A percentile compares a stretch with the other conserved stretches of the same genome.
Conservation (phyloP, 1,284 basidiomycete genomes). For the Amylostereum chailletii region DNA sequence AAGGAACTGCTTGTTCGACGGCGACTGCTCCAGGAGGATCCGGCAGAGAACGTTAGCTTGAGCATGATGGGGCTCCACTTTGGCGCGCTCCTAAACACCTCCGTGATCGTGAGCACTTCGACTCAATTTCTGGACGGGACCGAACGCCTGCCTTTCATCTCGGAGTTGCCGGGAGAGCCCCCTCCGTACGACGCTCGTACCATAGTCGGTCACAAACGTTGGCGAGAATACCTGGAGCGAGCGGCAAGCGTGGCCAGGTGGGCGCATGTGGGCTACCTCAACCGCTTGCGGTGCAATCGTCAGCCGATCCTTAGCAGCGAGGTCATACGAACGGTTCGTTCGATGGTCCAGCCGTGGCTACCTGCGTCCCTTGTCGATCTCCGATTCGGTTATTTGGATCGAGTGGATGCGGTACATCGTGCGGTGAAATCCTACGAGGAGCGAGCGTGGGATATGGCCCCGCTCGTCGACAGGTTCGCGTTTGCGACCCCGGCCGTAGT, state of each 20-base stretch:
- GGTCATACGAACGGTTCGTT: slow-evolving; percentile 36
- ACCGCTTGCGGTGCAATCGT: slow-evolving; percentile 62
- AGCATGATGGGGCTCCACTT: slow-evolving; percentile 63
- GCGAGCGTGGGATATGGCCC: slow-evolving; percentile 49
- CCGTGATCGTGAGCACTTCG: slow-evolving; percentile 44
- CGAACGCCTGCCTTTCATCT: slow-evolving; percentile 50
- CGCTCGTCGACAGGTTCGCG: slow-evolving; percentile 66
- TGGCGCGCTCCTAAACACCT: slow-evolving; percentile 40
- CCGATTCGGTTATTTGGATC: slow-evolving; percentile 32
- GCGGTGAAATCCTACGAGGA: slow-evolving; percentile 59
- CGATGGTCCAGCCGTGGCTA: slow-evolving; percentile 39
- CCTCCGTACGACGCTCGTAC: slow-evolving; percentile 71
- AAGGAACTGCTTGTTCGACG: slow-evolving; percentile 81
- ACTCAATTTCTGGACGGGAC: slow-evolving; percentile 64
- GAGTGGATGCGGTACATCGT: slow-evolving; percentile 29
- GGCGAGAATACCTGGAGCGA: slow-evolving; percentile 48
- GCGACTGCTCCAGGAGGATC: slow-evolving; percentile 44
- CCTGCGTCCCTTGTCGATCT: slow-evolving; percentile 44
- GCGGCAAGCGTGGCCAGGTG: slow-evolving; percentile 52
- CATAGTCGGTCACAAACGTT: slow-evolving; percentile 62
- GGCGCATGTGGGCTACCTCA: slow-evolving; percentile 68
- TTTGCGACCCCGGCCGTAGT: slow-evolving; percentile 81
- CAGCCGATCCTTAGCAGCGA: slow-evolving; percentile 64
- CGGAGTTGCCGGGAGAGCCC: slow-evolving; percentile 46
- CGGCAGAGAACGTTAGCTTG: slow-evolving; percentile 47